Evolutionary conservation across 345 rosid species (phyloP), one percentile per base, ranked within the genome.

Genomic region (Passiflora organensis): DNA sequence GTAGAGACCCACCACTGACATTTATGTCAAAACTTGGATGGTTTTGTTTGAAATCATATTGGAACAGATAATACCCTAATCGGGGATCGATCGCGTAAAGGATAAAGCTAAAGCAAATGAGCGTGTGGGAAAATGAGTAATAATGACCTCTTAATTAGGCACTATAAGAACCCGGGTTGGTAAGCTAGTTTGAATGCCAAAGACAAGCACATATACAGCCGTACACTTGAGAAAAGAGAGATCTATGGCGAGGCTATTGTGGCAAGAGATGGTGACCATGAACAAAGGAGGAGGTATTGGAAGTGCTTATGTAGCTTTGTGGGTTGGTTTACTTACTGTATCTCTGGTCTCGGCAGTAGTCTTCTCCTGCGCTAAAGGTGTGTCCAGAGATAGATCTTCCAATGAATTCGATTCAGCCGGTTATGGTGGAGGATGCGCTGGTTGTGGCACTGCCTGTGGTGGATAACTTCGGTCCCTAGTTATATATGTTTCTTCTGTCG

Each of bases 281-380:
- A n/a, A 18, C 41, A 41, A 43, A 36, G 63, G 53, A 0, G 53
- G 58, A 5, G 12, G 32, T 6, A 45, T 60, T 32, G 66, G 54
- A 5, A 19, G 34, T 56, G 25, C 28, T 44, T 60, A 60, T 24
- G 43, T 78, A 50, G 25, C 34, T 1, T 39, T 80, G 15, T 77
- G 70, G 71, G 63, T 68, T 13, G 85, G 52, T 65, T 50, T 79
- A 51, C 38, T 82, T 10, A 67, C 73, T 56, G 63, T 77, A 48
- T 77, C 75, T 56, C 38, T 73, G 28, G 49, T 85, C 34, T 80
- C 76, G 14, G 80, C 75, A 69, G 55, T 76, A 15, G 43, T 86
- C 56, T 77, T 83, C 45, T 69, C 78, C 15, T 83, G 88, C 46
- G 76, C 82, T 12, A 74, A 78, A 6, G 90, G 88, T 19, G 69